Conservation (phyloP, 176 grass and related monocot genomes). For the Aegilops umbellulata region DNA sequence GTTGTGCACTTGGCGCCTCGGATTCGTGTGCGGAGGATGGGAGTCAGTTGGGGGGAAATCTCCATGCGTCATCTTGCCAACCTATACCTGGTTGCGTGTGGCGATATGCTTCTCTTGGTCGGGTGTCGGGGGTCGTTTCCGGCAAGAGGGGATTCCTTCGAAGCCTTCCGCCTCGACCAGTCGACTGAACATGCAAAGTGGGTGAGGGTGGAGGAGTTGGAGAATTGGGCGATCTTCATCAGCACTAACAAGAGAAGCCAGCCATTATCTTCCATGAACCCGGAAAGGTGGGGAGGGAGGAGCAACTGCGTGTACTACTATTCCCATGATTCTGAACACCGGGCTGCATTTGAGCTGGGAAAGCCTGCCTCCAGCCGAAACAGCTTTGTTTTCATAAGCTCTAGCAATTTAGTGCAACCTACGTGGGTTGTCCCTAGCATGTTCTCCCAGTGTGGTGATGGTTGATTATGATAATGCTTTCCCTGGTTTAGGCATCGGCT, state of each 20-base stretch:
- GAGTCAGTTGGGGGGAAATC: not conserved
- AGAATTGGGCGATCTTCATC: not conserved
- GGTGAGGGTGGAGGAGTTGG: not conserved
- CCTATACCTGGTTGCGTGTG: not conserved
- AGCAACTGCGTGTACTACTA: not conserved
- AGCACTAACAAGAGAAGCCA: not conserved
- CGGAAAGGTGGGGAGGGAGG: constrained; percentile 10
- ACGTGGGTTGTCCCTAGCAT: not conserved
- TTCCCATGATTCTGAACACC: not conserved
- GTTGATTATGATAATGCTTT: not conserved
- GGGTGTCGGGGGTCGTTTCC: not conserved
- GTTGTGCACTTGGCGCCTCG: not conserved
- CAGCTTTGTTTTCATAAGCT: not conserved
- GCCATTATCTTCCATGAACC: not conserved
- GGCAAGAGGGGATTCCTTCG: not conserved
- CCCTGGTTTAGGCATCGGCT: not conserved
- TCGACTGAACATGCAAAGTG: not conserved
- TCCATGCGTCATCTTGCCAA: not conserved
- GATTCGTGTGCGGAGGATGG: not conserved
- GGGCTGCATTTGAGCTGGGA: not conserved
- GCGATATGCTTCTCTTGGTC: not conserved
- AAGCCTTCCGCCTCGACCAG: not conserved
- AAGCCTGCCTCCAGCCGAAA: not conserved
- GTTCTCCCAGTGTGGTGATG: not conserved
- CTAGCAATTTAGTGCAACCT: not conserved